Base-by-base conservation (phyloP, 129 eudicot genomes). In the Chrysanthemum makinoi region DNA sequence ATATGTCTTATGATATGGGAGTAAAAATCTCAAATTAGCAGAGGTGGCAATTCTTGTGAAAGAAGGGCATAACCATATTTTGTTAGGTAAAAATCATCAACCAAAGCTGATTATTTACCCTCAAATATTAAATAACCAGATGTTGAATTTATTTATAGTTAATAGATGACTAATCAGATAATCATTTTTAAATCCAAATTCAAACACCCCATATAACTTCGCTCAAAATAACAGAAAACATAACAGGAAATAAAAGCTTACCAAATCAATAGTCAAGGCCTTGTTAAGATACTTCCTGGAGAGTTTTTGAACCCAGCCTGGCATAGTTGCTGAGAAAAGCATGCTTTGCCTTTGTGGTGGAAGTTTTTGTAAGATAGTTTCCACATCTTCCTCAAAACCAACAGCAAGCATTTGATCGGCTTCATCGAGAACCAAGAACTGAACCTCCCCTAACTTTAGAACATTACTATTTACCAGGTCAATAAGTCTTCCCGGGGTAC, bases 281-380 rank as follows among this genome's bases (percentile, higher is more conserved):
- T 73, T 82, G 43, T 86, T 67, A 79, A 93, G 75, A 75, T 82
- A 83, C 58, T 89, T 93, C 77, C 96, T 74, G 0, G 98, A 80
- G 52, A 93, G 83, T 70, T 93, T 89, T 70, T 93, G 84, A 10
- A 93, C 92, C 96, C 96, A 93, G 33, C 77, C 69, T 74, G 96
- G 98, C 98, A 93, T 93, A 30, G 98, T 93, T 48, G 98, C 98
- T 0, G 96, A 93, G 71, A 93, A 93, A 85, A 93, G 98, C 98
- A 93, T 93, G 83, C 92, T 89, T 75, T 93, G 98, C 77, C 96
- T 83, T 73, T 85, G 33, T 7, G 84, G 11, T 11, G 98, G 98
- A 68, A 93, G 86, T 61, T 73, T 87, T 58, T 85, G 79, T 50
- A 93, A 69, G 72, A 93, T 93, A 18, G 69, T 48, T 68, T 93